These are phyloP conservation scores for Xylaria multiplex DNA, from an alignment of 2,329 filamentous ascomycete species.

Conservation along the genomic window DNA sequence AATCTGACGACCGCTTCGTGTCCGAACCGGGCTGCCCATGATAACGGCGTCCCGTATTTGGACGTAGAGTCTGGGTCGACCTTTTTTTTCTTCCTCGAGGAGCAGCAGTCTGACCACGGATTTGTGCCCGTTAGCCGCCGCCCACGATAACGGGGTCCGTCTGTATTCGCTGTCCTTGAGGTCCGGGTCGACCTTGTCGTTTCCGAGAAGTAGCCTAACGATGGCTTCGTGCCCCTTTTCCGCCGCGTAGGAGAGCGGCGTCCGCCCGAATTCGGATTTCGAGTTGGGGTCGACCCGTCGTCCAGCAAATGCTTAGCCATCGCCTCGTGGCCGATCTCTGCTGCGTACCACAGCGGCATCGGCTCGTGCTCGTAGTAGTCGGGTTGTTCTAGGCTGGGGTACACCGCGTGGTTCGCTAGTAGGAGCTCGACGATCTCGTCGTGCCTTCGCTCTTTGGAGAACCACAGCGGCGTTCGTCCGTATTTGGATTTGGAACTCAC, in stretches of 20 bases:
- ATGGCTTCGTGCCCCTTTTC: constrained; percentile 16
- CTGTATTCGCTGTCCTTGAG: constrained; percentile 2
- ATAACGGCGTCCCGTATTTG: constrained; percentile 22
- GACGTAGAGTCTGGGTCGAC: constrained; percentile 17
- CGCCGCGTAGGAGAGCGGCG: constrained; percentile 23
- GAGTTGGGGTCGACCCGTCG: constrained; percentile 4
- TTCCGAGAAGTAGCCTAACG: constrained; percentile 14
- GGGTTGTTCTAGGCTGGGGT: neutral
- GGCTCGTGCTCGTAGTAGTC: neutral
- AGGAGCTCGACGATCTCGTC: constrained; percentile 7
- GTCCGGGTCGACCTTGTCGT: neutral
- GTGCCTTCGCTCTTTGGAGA: constrained; percentile 13
- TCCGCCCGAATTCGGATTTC: neutral
- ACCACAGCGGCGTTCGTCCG: constrained; percentile 22
- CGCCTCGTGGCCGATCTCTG: constrained; percentile 13
- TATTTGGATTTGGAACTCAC: constrained; percentile 13
- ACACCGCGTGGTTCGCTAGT: constrained; percentile 6
- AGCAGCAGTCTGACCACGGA: constrained; percentile 10
- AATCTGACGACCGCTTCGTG: constrained; percentile 8
- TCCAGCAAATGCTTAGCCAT: constrained; percentile 16
- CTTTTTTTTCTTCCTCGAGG: neutral
- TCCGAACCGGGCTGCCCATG: constrained; percentile 6
- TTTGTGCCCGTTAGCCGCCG: constrained; percentile 8
- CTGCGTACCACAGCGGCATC: constrained; percentile 18
- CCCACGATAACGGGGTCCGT: constrained; percentile 12